Conservation (phyloP, 108 stramenopile species). For the Aureococcus anophagefferens region DNA sequence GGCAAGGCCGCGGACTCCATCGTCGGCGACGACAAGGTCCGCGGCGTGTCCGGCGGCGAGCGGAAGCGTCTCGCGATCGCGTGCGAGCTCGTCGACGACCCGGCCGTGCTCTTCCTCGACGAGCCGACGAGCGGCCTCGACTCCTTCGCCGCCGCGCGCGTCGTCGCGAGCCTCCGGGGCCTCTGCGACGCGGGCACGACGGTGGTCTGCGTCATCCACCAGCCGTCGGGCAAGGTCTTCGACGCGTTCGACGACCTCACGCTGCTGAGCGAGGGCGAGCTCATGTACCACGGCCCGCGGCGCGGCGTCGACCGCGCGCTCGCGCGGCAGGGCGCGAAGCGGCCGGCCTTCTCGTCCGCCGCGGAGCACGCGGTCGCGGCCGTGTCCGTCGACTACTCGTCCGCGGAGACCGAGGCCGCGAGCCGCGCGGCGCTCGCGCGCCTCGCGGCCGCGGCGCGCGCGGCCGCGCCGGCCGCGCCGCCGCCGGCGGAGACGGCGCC, state of each 20-base stretch:
- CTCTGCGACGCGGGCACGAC: slow-evolving; percentile 16
- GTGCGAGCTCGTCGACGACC: slow-evolving; percentile 42
- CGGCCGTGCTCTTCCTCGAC: slow-evolving; percentile 56
- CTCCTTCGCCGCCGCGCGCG: slow-evolving; percentile 14
- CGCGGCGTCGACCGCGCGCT: neutral
- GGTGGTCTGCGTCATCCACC: slow-evolving; percentile 40
- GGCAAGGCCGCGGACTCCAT: slow-evolving; percentile 55
- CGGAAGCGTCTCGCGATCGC: slow-evolving; percentile 51
- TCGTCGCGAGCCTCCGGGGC: slow-evolving; percentile 17
- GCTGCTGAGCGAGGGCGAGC: slow-evolving; percentile 27
- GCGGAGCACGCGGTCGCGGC: slow-evolving; percentile 5
- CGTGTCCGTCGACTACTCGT: neutral
- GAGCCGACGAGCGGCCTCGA: slow-evolving; percentile 58
- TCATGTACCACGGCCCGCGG: slow-evolving; percentile 20
- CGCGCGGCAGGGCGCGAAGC: neutral
- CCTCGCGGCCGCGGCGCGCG: neutral
- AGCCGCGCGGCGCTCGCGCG: neutral
- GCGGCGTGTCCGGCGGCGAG: slow-evolving; percentile 66
- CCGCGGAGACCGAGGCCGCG: neutral
- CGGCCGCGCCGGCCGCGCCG: neutral
- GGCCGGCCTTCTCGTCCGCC: neutral
- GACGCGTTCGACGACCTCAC: slow-evolving; percentile 23
- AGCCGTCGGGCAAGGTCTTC: slow-evolving; percentile 27
- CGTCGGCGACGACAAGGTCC: slow-evolving; percentile 64
- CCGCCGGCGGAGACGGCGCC: no score